Evolutionary conservation across 805 yeast genomes (phyloP).

Genomic region (Yamadazyma sp.): DNA sequence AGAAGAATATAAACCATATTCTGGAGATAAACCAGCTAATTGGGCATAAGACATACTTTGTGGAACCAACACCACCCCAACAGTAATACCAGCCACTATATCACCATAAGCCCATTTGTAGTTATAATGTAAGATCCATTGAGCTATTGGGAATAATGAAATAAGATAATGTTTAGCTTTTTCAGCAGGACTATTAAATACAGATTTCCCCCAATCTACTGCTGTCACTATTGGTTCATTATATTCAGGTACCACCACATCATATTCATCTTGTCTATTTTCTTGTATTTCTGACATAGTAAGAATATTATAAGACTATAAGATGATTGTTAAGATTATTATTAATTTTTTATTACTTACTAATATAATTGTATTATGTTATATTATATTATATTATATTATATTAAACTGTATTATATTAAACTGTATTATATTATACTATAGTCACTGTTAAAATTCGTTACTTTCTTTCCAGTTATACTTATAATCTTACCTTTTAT

Average conservation of each 20-base stretch:
- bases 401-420: no score
- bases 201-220: slow-evolving; percentile 25
- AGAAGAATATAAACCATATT: slow-evolving; percentile 87
- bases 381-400: no score
- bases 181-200: slow-evolving; percentile 36
- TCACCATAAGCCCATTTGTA: slow-evolving; percentile 76
- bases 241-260: slow-evolving; percentile 32
- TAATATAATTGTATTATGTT: no score
- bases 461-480: no score
- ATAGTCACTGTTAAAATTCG: no score
- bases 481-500: no score
- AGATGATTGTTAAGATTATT: no score
- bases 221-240: slow-evolving; percentile 32
- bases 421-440: no score
- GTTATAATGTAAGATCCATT: slow-evolving; percentile 88
- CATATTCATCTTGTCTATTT: not conserved
- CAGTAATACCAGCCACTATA: slow-evolving; percentile 88
- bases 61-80: slow-evolving; percentile 90
- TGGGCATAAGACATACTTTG: slow-evolving; percentile 95
- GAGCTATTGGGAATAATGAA: slow-evolving; percentile 72
- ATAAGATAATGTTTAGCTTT: slow-evolving; percentile 46
- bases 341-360: not conserved
- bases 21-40: slow-evolving; percentile 75
- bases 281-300: no score
- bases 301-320: no score